These are phyloP conservation scores for Leptographium procerum DNA, from an alignment of 2,329 filamentous ascomycete species.

Conservation along the genomic window DNA sequence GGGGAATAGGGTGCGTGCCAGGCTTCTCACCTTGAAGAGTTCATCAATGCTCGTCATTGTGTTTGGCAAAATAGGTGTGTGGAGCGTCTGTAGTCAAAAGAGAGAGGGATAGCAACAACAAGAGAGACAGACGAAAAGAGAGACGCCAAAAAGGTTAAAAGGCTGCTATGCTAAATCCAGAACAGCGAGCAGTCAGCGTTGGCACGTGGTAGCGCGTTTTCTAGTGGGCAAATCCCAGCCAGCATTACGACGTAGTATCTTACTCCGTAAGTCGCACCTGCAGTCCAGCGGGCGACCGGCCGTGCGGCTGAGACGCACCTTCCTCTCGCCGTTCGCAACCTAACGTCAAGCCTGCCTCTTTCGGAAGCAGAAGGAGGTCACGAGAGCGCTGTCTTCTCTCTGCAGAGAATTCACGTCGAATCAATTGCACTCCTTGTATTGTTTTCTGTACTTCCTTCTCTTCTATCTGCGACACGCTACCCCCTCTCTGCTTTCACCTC, in stretches of 20 bases:
- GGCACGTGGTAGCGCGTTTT: slow-evolving; percentile 2
- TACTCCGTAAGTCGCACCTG: neutral
- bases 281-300: neutral
- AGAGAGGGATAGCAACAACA: neutral
- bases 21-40: slow-evolving; percentile 38
- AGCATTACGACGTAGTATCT: too few relatives aligned
- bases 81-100: too few relatives aligned
- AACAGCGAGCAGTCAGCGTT: neutral
- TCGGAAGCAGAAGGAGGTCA: neutral
- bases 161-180: neutral
- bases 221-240: neutral
- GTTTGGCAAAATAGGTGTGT: neutral
- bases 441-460: neutral
- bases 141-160: neutral
- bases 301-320: neutral
- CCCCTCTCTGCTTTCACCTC: neutral
- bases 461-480: too few relatives aligned
- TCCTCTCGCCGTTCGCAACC: neutral
- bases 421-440: too few relatives aligned
- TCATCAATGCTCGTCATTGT: slow-evolving; percentile 48
- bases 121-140: neutral
- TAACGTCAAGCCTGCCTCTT: neutral
- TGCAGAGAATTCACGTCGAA: neutral
- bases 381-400: neutral
- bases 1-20: too few relatives aligned